Evolutionary conservation across 1,284 basidiomycete genomes (phyloP).

Genomic region (Flammula alnicola): DNA sequence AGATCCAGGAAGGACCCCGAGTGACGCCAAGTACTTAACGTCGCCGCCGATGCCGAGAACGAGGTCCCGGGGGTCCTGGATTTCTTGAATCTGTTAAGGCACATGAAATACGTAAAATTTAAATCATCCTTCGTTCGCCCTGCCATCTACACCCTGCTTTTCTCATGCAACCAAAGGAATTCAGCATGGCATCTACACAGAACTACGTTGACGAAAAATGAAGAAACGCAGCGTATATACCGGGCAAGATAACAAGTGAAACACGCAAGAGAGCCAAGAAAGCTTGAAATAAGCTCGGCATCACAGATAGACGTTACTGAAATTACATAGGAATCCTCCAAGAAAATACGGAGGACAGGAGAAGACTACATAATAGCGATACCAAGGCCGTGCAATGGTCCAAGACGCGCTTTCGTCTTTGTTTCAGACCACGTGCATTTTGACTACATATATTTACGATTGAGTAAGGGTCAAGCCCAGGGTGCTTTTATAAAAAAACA

Average conservation of each 20-base stretch:
- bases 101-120: not conserved
- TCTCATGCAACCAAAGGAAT: not conserved
- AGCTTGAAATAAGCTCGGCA: not conserved
- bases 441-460: constrained; percentile 3
- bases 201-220: not conserved
- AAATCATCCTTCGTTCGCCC: not conserved
- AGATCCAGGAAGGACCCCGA: not conserved
- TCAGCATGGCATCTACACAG: not conserved
- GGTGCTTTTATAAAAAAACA: not conserved
- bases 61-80: not conserved
- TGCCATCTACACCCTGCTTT: not conserved
- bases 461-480: constrained; percentile 2
- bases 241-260: not conserved
- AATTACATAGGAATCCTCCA: not conserved
- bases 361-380: not conserved
- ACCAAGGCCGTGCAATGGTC: not conserved
- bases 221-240: too few species aligned
- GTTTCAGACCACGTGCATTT: constrained; percentile 7
- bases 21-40: not conserved
- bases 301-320: too few species aligned
- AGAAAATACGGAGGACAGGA: not conserved
- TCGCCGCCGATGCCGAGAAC: not conserved
- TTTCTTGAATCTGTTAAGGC: not conserved
- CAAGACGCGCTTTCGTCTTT: not conserved
- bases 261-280: not conserved